These are phyloP conservation scores for Tuctoria greenei DNA, from an alignment of 176 grass and related monocot species.

Conservation along the genomic window DNA sequence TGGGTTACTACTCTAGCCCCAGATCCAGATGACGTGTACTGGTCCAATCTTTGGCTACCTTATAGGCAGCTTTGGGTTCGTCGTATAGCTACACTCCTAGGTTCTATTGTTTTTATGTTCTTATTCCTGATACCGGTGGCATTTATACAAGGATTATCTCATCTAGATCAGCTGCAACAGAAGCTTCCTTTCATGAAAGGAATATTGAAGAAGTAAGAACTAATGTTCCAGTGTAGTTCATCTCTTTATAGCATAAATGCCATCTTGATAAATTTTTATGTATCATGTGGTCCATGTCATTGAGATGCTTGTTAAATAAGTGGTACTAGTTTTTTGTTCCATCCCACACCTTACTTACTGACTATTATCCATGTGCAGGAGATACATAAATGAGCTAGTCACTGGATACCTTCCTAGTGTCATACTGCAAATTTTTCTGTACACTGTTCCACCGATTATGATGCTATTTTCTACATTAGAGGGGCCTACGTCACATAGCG, in stretches of 20 bases:
- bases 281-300: conserved; percentile 21
- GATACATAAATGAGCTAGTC: conserved; percentile 66
- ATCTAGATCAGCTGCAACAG: conserved; percentile 80
- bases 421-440: conserved; percentile 70
- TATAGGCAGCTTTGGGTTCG: conserved; percentile 85
- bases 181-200: conserved; percentile 68
- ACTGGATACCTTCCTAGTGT: conserved; percentile 98
- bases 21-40: conserved; percentile 91
- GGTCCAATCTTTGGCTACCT: conserved; percentile 96
- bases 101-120: conserved; percentile 76
- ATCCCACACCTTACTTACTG: conserved; percentile 2
- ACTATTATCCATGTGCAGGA: conserved; percentile 46
- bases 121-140: conserved; percentile 84
- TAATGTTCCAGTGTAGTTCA: background rate
- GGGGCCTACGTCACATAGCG: conserved; percentile 86
- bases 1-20: conserved; percentile 87
- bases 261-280: conserved; percentile 4
- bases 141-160: conserved; percentile 88
- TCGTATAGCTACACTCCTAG: conserved; percentile 65
- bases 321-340: background rate
- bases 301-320: conserved; percentile 6
- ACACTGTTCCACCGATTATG: conserved; percentile 76
- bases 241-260: conserved; percentile 2
- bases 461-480: conserved; percentile 88
- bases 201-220: conserved; percentile 77